Base-by-base conservation (phyloP, 2,329 filamentous ascomycete species). In the Aspergillus costaricaensis region DNA sequence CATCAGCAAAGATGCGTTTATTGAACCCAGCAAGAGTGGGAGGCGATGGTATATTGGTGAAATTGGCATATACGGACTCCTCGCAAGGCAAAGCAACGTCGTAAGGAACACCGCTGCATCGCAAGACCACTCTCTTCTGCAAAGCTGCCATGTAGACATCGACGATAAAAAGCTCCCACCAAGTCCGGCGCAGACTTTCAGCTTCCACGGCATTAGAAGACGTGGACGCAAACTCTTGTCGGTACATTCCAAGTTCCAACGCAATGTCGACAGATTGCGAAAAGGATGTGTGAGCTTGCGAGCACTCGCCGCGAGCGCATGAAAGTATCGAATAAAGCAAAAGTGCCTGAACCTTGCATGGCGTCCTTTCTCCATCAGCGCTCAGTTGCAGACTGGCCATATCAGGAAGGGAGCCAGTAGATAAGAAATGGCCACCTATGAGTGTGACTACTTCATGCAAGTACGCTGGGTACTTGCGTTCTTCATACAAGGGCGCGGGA, bases 121-220 rank as follows among this genome's bases (percentile, higher is more conserved):
- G 83, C 90, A 91, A 62, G 6, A 65, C 64, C 30, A 68, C 70
- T 15, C 64, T 68, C 21, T 69, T 68, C 27, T 69, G 69, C 10
- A 94, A 86, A 10, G 90, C 90, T 3, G 91, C 89, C 67, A 95
- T 85, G 83, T 93, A 89, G 52, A 90, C 90, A 69, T 96, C 91
- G 10, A 90, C 85, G 30, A 90, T 84, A 69, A 88, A 92, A 27
- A 90, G 70, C 68, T 85, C 91, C 92, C 92, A 96, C 92, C 92
- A 96, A 0, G 92, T 96, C 62, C 92, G 82, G 30, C 91, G 85
- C 85, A 91, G 90, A 71, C 89, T 91, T 75, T 96, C 92, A 70
- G 94, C 90, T 17, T 93, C 72, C 1, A 91, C 79, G 0, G 67
- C 62, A 15, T 66, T 30, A 30, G 65, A 66, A 14, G 66, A 50